Percentiles rank a stretch among this genome's conserved stretches.
Conservation (phyloP, 2,329 filamentous ascomycete species). For the Polytolypa hystricis region DNA sequence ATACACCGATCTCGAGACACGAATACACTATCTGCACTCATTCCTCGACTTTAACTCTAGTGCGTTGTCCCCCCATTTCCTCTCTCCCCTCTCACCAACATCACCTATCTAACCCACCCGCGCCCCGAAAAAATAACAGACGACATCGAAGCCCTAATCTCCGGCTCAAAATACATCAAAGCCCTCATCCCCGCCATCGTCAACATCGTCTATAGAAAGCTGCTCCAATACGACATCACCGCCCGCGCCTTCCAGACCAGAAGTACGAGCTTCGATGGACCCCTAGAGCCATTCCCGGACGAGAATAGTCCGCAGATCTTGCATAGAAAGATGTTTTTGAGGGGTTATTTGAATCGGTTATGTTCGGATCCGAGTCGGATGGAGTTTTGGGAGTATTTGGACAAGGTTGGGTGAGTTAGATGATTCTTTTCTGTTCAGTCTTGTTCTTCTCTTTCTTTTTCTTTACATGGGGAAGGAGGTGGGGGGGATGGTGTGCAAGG, state of each 20-base stretch:
- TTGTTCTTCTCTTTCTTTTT: too few relatives aligned
- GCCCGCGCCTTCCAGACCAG: slow-evolving; percentile 59
- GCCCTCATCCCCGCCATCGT: slow-evolving; percentile 73
- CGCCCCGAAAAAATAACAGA: slow-evolving; percentile 33
- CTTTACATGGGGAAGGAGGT: too few relatives aligned
- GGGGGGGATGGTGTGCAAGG: too few relatives aligned
- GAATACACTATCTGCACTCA: slow-evolving; percentile 61
- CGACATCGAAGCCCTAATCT: slow-evolving; percentile 59
- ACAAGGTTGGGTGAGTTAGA: slow-evolving; percentile 60
- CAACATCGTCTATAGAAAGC: slow-evolving; percentile 74
- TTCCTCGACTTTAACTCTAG: slow-evolving; percentile 65
- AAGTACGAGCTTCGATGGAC: slow-evolving; percentile 53
- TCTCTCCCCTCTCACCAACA: background rate
- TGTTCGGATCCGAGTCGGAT: slow-evolving; percentile 64
- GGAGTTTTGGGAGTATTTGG: slow-evolving; percentile 74
- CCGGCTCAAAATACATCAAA: slow-evolving; percentile 65
- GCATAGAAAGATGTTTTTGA: slow-evolving; percentile 64
- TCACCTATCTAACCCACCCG: background rate
- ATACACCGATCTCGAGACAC: slow-evolving; percentile 58
- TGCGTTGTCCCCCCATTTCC: slow-evolving; percentile 31
- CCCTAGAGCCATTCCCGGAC: slow-evolving; percentile 50
- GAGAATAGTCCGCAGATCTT: slow-evolving; percentile 65
- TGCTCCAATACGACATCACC: slow-evolving; percentile 71
- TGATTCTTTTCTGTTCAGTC: too few relatives aligned
- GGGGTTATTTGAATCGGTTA: slow-evolving; percentile 64